These are phyloP conservation scores for Fusarium haematococcum DNA, from an alignment of 2,329 filamentous ascomycete genomes.

Conservation along the genomic window DNA sequence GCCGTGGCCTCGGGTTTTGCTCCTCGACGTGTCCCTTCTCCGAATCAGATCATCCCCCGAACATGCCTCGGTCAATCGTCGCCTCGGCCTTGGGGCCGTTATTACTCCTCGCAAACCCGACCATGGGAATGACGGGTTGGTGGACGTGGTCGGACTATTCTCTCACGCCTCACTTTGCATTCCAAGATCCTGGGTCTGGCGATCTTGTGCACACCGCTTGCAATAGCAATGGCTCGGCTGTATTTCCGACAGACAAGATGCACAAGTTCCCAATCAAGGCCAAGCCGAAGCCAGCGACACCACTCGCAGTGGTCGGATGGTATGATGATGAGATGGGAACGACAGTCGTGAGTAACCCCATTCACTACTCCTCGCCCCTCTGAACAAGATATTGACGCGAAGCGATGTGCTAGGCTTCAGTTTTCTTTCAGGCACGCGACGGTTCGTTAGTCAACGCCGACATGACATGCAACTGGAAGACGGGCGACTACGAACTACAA, in stretches of 20 bases:
- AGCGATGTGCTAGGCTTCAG: conserved; percentile 8
- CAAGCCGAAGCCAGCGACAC: conserved; percentile 20
- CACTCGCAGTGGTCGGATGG: conserved; percentile 23
- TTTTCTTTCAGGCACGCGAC: conserved; percentile 32
- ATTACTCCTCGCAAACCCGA: conserved; percentile 15
- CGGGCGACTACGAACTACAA: conserved; percentile 21
- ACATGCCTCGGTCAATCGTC: conserved; percentile 12
- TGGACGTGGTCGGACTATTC: conserved; percentile 28
- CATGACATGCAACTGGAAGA: conserved; percentile 24
- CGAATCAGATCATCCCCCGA: background rate
- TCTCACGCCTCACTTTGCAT: conserved; percentile 36
- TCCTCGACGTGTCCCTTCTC: background rate
- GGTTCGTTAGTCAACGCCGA: conserved; percentile 24
- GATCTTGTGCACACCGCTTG: conserved; percentile 35
- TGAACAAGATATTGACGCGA: background rate
- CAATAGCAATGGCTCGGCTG: conserved; percentile 30
- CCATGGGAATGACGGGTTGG: conserved; percentile 30
- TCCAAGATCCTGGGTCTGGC: conserved; percentile 34
- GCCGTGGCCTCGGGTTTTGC: background rate
- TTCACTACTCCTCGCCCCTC: too few species aligned
- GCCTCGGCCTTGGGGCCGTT: conserved; percentile 10
- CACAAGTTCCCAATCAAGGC: conserved; percentile 26
- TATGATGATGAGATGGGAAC: conserved; percentile 30
- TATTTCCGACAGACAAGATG: conserved; percentile 25
- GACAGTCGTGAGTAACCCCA: conserved; percentile 13